Evolutionary conservation across 1,284 basidiomycete species (phyloP), one percentile per base, ranked within the genome.

Genomic region (Cerioporus squamosus): DNA sequence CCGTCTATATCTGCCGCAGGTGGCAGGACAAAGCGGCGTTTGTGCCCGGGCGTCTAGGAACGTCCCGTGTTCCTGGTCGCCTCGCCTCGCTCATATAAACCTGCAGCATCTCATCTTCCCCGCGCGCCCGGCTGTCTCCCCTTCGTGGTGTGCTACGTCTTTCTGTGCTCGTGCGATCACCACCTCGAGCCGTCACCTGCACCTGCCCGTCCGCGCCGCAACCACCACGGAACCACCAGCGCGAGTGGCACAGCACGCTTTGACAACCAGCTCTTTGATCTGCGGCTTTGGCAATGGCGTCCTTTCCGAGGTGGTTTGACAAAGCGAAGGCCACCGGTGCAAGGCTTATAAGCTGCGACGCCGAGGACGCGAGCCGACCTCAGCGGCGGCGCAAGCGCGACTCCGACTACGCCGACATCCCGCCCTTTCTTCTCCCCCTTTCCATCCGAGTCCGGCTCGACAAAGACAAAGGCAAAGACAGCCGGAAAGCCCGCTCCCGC

Each of bases 371-470:
- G 8, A 18, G 8, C 20, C 43, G 24, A 20, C 42, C 40, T 23
- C 51, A 24, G 24, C 42, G 33, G 20, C 38, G 38, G 24, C 48
- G 38, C 36, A 44, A 23, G 15, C 50, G 50, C 50, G 45, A 23
- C 22, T 45, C 44, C 17, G 48, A 50, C 22, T 54, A 47, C 54
- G 45, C 48, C 5, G 60, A 64, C 52, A 54, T 64, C 52, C 62
- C 62, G 46, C 49, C 55, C 47, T 64, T 59, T 45, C 59, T 64
- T 22, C 45, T 64, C 20, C 62, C 62, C 15, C 60, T 64, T 29
- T 55, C 55, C 45, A 31, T 64, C 31, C 59, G 62, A 33, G 54
- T 59, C 17, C 51, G 59, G 52, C 57, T 57, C 18, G 42, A 51
- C 33, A 54, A 59, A 29, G 47, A 45, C 20, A 18, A 36, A 6